Base-by-base conservation (phyloP, 2,329 filamentous ascomycete species). In the Fusarium graminum region DNA sequence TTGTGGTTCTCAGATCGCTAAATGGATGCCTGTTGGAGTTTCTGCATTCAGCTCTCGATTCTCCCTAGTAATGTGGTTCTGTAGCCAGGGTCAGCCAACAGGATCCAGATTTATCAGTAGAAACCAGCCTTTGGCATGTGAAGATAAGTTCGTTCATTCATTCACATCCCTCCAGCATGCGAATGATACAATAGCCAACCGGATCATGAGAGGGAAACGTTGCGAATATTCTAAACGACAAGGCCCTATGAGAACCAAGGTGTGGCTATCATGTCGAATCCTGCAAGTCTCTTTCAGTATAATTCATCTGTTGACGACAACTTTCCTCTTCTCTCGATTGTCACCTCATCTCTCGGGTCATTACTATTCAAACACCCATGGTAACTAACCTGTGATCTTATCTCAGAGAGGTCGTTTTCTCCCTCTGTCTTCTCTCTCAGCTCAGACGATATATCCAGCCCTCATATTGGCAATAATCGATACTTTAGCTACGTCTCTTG, bases 31-130 rank as follows among this genome's bases (percentile, higher is more conserved):
- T 67, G 47, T 55, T 59, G 51, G 47, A 51, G 53, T 34, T 65
- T 52, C 59, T 72, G 67, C 69, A 67, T 51, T 43, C 19, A 39
- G 52, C 38, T 41, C 64, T 70, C 58, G 38, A 70, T 72, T 58
- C 54, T 59, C 52, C 55, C 54, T 68, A 67, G 58, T 36, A 46
- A 50, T 51, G 53, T 63, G 67, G 55, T 43, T 44, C 55, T 39
- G 39, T 43, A 19, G 36, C 47, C 40, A 25, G 43, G 43, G 60
- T 57, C 45, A 38, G 40, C 43, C 40, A 59, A 40, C 34, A 41
- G 22, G 38, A 57, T 46, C 32, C 40, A 19, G 25, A 32, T 47
- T 39, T 47, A 52, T 50, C 45, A 54, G 46, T 55, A 46, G 58
- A 59, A 54, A 36, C 41, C 40, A 36, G 43, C n/a, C 45, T 55